These are phyloP conservation scores for Rutstroemia sp. DNA, from an alignment of 2,329 filamentous ascomycete genomes.

Conservation along the genomic window DNA sequence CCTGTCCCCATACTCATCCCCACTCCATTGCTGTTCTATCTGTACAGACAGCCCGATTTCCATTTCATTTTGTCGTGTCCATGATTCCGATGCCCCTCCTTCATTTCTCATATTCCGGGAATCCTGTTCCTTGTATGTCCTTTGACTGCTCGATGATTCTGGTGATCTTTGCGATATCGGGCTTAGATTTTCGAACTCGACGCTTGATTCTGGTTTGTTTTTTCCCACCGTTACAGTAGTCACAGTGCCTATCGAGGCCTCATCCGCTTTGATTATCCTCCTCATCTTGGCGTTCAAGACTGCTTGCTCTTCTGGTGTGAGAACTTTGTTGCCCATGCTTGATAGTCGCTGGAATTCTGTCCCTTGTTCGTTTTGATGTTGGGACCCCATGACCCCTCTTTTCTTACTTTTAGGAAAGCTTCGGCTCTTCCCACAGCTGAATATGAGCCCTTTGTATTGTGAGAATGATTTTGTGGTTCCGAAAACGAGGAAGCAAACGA, in stretches of 20 bases:
- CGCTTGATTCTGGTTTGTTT: not conserved
- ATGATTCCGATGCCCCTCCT: not conserved
- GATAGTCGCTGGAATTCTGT: conserved; percentile 7
- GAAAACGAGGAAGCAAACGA: conserved; percentile 35
- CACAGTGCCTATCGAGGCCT: not conserved
- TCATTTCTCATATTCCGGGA: not conserved
- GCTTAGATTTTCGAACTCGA: not conserved
- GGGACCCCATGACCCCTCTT: not conserved
- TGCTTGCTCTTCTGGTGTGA: not conserved
- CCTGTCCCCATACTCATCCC: not conserved
- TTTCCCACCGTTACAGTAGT: not conserved
- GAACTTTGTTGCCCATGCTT: not conserved
- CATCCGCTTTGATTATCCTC: not conserved
- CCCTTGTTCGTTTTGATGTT: not conserved
- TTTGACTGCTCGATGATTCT: not conserved
- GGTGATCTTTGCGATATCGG: not conserved
- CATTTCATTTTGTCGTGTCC: conserved; percentile 2
- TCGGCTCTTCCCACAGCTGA: conserved; percentile 13
- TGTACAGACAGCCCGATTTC: not conserved
- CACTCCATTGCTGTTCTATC: not conserved
- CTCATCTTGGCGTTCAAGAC: conserved; percentile 3
- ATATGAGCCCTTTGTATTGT: conserved; percentile 23
- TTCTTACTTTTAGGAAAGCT: conserved; percentile 2
- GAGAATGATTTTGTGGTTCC: conserved; percentile 34
- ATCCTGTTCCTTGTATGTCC: not conserved